A percentile compares a stretch with the other conserved stretches of the same genome.
These are phyloP conservation scores for Suillus sp. DNA, from an alignment of 768 basidiomycete genomes.

Conservation along the genomic window DNA sequence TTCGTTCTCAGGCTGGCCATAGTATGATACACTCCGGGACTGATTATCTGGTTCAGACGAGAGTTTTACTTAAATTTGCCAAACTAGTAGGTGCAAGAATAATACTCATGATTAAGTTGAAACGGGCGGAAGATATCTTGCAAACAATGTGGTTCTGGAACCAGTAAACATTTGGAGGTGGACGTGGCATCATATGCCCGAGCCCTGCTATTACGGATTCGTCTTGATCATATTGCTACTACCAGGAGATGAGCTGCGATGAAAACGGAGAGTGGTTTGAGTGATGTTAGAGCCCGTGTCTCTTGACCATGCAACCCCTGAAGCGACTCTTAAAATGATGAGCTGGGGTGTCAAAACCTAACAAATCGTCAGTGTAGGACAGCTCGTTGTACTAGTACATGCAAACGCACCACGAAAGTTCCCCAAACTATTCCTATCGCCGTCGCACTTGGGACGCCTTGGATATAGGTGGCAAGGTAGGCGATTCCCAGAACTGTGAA, in stretches of 20 bases:
- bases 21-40: too few relatives aligned
- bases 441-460: not conserved
- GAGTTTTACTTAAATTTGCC: not conserved
- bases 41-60: too few relatives aligned
- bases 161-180: not conserved
- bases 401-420: conserved; percentile 6
- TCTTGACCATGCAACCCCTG: conserved; percentile 7
- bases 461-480: conserved; percentile 5
- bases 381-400: not conserved
- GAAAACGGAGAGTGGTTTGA: not conserved
- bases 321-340: conserved; percentile 6
- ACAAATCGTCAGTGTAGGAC: not conserved
- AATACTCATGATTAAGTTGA: not conserved
- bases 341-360: conserved; percentile 12
- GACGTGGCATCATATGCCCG: not conserved
- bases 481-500: conserved; percentile 8
- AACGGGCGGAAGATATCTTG: not conserved
- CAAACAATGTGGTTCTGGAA: not conserved
- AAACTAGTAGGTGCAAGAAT: too few relatives aligned
- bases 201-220: not conserved
- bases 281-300: not conserved
- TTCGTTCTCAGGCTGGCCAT: too few relatives aligned
- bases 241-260: not conserved
- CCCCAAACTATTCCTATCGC: conserved; percentile 3
- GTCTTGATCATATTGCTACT: not conserved